A percentile compares a stretch with the other conserved stretches of the same genome.
Conservation (phyloP, 75 land plant genomes). For the Pinus taeda region DNA sequence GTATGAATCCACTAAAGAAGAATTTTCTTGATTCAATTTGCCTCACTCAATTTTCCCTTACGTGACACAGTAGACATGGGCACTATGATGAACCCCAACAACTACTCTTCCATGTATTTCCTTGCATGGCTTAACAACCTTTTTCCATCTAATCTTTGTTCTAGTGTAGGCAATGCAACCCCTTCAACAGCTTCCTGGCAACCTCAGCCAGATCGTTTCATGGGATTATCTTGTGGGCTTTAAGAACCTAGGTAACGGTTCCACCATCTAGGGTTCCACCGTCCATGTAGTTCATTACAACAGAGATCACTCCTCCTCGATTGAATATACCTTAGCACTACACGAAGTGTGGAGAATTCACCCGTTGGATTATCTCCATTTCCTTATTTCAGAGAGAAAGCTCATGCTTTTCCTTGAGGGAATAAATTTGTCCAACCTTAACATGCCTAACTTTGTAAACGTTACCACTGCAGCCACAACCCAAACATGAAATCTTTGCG, state of each 20-base stretch:
- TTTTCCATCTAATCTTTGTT: conserved; percentile 3
- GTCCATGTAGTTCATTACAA: conserved; percentile 51
- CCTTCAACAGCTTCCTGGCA: conserved; percentile 45
- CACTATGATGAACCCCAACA: too few relatives aligned
- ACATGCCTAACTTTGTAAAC: conserved; percentile 65
- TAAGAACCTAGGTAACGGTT: too few relatives aligned
- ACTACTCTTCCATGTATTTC: too few relatives aligned
- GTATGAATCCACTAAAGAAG: too few relatives aligned
- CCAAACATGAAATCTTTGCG: conserved; percentile 34
- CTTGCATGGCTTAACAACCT: too few relatives aligned
- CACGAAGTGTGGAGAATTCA: conserved; percentile 48
- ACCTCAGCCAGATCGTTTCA: conserved; percentile 30
- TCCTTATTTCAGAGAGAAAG: conserved; percentile 38
- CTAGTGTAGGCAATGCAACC: conserved; percentile 51
- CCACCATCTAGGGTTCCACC: conserved; percentile 42
- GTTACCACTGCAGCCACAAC: conserved; percentile 67
- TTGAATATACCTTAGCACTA: conserved; percentile 44
- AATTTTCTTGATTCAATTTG: too few relatives aligned
- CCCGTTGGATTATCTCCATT: conserved; percentile 42
- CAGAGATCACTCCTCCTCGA: conserved; percentile 27
- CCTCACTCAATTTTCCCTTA: too few relatives aligned
- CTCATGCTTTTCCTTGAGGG: conserved; percentile 45
- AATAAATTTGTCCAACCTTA: conserved; percentile 37
- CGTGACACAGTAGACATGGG: too few relatives aligned
- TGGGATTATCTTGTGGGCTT: conserved; percentile 8